These are phyloP conservation scores for Fusarium abutilonis DNA, from an alignment of 2,329 filamentous ascomycete genomes.

Conservation along the genomic window DNA sequence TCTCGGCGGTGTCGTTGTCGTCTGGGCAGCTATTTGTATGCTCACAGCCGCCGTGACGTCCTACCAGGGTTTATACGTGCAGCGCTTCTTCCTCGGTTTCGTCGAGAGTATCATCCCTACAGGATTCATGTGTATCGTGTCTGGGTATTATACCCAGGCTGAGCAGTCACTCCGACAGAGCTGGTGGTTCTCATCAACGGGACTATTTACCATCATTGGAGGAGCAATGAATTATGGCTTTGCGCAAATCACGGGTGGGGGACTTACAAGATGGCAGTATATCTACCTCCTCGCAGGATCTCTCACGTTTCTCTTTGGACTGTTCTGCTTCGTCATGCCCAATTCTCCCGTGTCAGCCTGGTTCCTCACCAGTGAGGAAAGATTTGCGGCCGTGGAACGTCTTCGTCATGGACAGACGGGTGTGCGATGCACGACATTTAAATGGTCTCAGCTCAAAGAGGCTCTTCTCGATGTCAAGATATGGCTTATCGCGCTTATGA, in stretches of 20 bases:
- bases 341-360: conserved; percentile 73
- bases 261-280: conserved; percentile 72
- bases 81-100: conserved; percentile 72
- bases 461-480: conserved; percentile 68
- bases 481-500: conserved; percentile 73
- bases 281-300: conserved; percentile 73
- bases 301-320: conserved; percentile 71
- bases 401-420: conserved; percentile 71
- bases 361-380: conserved; percentile 72
- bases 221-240: conserved; percentile 74
- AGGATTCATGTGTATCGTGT: conserved; percentile 71
- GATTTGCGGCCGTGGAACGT: conserved; percentile 71
- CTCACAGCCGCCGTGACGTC: conserved; percentile 72
- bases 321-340: conserved; percentile 72
- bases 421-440: conserved; percentile 69
- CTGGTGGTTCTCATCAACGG: conserved; percentile 72
- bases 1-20: conserved; percentile 69
- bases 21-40: conserved; percentile 75
- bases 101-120: conserved; percentile 73
- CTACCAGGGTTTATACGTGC: conserved; percentile 70
- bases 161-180: conserved; percentile 73
- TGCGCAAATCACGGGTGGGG: conserved; percentile 66
- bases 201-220: conserved; percentile 70
- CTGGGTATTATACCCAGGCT: conserved; percentile 70
- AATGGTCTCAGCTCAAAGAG: conserved; percentile 67